Percentiles rank a stretch among this genome's conserved stretches.
Conservation (phyloP, 768 basidiomycete species). For the Coprinopsis sp. region DNA sequence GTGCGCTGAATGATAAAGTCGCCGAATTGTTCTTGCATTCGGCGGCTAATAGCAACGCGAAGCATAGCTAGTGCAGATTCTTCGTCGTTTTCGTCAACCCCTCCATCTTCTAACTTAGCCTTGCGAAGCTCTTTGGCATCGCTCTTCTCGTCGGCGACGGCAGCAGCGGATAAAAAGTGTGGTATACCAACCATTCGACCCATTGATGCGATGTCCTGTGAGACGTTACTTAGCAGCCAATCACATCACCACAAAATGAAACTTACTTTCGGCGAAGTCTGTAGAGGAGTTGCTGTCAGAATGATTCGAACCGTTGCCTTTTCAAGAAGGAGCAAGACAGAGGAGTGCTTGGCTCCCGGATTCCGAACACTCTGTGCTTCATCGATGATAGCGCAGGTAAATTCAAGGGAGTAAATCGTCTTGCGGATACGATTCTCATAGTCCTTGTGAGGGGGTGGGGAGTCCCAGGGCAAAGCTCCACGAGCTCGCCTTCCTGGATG, state of each 20-base stretch:
- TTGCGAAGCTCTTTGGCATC: slow-evolving; percentile 12
- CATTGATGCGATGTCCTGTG: slow-evolving; percentile 17
- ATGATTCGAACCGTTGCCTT: slow-evolving; percentile 7
- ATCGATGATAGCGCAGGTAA: slow-evolving; percentile 15
- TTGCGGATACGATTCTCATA: neutral
- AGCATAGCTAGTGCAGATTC: slow-evolving; percentile 2
- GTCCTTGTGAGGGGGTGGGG: neutral
- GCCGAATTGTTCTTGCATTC: slow-evolving; percentile 16
- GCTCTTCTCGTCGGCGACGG: slow-evolving; percentile 18
- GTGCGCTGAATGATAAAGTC: slow-evolving; percentile 20
- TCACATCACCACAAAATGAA: neutral
- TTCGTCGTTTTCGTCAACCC: slow-evolving; percentile 5
- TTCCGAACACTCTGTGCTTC: slow-evolving; percentile 23
- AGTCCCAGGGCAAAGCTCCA: neutral
- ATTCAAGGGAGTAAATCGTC: slow-evolving; percentile 17
- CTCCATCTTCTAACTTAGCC: slow-evolving; percentile 7
- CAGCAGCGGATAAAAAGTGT: slow-evolving; percentile 17
- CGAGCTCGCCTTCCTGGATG: neutral
- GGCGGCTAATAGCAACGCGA: slow-evolving; percentile 9
- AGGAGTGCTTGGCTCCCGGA: slow-evolving; percentile 8
- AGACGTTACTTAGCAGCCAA: neutral
- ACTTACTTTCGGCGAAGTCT: slow-evolving; percentile 20
- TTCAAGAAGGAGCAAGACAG: slow-evolving; percentile 12
- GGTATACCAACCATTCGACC: slow-evolving; percentile 22
- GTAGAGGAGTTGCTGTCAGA: slow-evolving; percentile 23